A percentile compares a stretch with the other conserved stretches of the same genome.
phyloP scores from a whole-genome alignment of 805 yeast genomes.

The Kregervanrija pseudodelftensis region DNA sequence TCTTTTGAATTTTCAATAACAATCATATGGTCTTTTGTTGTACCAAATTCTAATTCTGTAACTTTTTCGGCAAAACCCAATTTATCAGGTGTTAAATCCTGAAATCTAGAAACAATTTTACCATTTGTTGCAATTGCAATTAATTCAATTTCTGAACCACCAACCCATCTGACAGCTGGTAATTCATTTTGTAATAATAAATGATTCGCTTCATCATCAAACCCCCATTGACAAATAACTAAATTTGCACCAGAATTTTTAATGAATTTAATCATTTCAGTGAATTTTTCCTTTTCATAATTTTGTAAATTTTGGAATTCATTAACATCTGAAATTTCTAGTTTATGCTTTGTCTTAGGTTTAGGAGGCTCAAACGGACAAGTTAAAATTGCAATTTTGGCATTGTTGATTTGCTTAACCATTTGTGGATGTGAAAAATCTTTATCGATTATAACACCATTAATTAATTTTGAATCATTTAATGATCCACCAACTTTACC shows the following conservation, averaged over 20 bases:
- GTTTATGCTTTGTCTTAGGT: conserved; percentile 97
- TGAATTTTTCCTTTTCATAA: conserved; percentile 86
- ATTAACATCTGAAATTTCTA: conserved; percentile 88
- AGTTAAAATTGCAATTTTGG: conserved; percentile 88
- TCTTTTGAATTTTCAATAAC: conserved; percentile 87
- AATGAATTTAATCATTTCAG: conserved; percentile 81
- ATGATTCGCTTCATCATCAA: conserved; percentile 97
- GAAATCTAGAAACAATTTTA: conserved; percentile 94
- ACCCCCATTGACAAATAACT: conserved; percentile 99
- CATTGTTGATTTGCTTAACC: conserved; percentile 76
- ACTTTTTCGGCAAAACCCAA: conserved; percentile 84
- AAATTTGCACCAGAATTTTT: conserved; percentile 90
- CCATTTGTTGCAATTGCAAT: conserved; percentile 98
- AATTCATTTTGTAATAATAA: conserved; percentile 77
- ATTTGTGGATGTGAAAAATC: conserved; percentile 98
- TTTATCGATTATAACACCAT: conserved; percentile 91
- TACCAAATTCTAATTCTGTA: conserved; percentile 88
- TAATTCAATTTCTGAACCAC: conserved; percentile 92
- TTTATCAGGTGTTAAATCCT: conserved; percentile 75
- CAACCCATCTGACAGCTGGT: conserved; percentile 99
- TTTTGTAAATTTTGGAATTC: conserved; percentile 87
- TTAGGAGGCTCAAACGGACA: conserved; percentile 99
- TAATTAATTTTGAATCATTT: conserved; percentile 75
- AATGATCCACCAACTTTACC: conserved; percentile 94
- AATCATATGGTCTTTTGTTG: conserved; percentile 93